Evolutionary conservation across 2,329 filamentous ascomycete species (phyloP).

Genomic region (Pseudogymnoascus sp.): DNA sequence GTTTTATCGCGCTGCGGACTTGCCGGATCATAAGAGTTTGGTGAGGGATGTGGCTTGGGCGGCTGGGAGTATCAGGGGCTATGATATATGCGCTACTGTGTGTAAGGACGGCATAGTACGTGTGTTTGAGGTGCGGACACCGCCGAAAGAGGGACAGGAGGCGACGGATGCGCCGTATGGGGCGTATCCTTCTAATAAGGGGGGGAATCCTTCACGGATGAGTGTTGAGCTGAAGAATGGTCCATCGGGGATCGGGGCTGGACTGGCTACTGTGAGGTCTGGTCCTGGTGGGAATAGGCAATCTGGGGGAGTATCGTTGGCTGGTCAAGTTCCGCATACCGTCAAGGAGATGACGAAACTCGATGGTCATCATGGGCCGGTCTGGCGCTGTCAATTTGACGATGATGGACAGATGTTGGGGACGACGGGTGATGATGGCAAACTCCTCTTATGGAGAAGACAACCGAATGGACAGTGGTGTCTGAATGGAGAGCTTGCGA

Average conservation of each 20-base stretch:
- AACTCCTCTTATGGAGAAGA: slow-evolving; percentile 55
- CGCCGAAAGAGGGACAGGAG: slow-evolving; percentile 41
- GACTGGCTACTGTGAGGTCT: slow-evolving; percentile 37
- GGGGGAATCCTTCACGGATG: slow-evolving; percentile 18
- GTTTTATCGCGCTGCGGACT: slow-evolving; percentile 76
- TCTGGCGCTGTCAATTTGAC: slow-evolving; percentile 70
- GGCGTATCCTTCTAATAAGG: slow-evolving; percentile 19
- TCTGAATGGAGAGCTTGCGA: slow-evolving; percentile 52
- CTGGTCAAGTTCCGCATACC: slow-evolving; percentile 59
- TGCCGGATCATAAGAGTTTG: slow-evolving; percentile 66
- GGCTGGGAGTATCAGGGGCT: slow-evolving; percentile 80
- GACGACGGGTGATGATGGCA: slow-evolving; percentile 70
- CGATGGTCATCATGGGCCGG: slow-evolving; percentile 59
- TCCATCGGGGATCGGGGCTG: slow-evolving; percentile 47
- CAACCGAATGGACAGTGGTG: slow-evolving; percentile 50
- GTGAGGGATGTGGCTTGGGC: slow-evolving; percentile 90
- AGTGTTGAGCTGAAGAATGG: slow-evolving; percentile 23
- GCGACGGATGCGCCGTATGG: slow-evolving; percentile 27
- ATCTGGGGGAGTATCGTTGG: slow-evolving; percentile 39
- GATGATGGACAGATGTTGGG: slow-evolving; percentile 65
- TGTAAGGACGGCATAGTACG: slow-evolving; percentile 86
- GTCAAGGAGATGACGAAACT: slow-evolving; percentile 59
- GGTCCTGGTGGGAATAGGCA: slow-evolving; percentile 40
- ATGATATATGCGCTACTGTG: slow-evolving; percentile 84
- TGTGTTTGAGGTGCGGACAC: slow-evolving; percentile 74